Evolutionary conservation across 345 rosid genomes (phyloP), one percentile per base, ranked within the genome.

Genomic region (Leavenworthia alabamica): DNA sequence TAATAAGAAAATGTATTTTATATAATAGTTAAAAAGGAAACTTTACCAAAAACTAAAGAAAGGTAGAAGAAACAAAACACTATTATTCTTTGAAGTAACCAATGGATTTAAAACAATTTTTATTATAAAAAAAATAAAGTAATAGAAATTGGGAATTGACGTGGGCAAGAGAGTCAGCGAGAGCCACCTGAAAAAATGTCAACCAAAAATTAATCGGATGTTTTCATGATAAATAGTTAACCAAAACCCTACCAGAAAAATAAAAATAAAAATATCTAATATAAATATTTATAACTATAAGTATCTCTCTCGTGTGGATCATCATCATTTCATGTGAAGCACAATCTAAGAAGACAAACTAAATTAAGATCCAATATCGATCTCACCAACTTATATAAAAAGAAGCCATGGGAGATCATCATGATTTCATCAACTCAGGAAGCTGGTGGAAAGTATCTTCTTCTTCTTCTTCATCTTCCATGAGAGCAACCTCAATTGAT

Each of bases 401-500:
- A 27, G 37, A 42, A 64, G 44, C 37, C 31, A 72, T 72, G 75
- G 75, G 75, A 65, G 75, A 72, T 65, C 69, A 70, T 70, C 75
- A 71, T 63, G 67, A 72, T 57, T 64, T 72, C 37, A 59, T 65
- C 35, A 72, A 72, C 56, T 57, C 75, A 59, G 75, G 75, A 50
- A 52, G 66, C 70, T 72, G 75, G 75, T 65, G 71, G 75, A 72
- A 65, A 65, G 62, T 59, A 10, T 64, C 75, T 7, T 64, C 75
- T n/a, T 64, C 70, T 19, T 48, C 96, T 8, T 66, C 98, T n/a
- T 71, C 86, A 0, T 75, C 92, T 48, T 71, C 75, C 57, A 61
- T 69, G 67, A 83, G 90, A 72, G 72, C 98, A 46, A 58, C 46
- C 75, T 79, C 89, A 0, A 62, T 81, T 58, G 96, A 85, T 40